Base-by-base conservation (phyloP, 768 basidiomycete species). In the Crepidotus variabilis region DNA sequence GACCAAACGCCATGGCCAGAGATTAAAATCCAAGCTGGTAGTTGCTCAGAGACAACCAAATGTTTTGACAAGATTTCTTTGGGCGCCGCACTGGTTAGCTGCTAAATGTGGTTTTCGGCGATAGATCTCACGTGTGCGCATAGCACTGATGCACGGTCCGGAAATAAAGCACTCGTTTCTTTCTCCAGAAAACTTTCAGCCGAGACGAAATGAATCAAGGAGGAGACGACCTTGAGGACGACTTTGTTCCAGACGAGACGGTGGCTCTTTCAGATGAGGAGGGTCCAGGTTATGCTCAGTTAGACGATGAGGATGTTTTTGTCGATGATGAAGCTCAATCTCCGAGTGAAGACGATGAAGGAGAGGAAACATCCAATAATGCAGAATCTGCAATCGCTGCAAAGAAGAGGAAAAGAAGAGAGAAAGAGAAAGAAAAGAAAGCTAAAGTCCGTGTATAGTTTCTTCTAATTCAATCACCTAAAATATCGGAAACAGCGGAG, bases 151-250 rank as follows among this genome's bases (percentile, higher is more conserved):
- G 39, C 5, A 43, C 39, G 14, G 13, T 43, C 39, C 39, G 39
- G 39, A 20, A 36, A 43, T 43, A 43, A 43, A 20, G 39, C 39
- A 43, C 11, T 43, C 3, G 39, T 43, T 11, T 43, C 18, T 14
- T 14, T 43, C 39, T 43, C 39, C 39, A 28, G 39, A 43, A 43
- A 43, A 43, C 39, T 43, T 43, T 43, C 39, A 43, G 14, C 39
- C 13, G 39, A 43, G 11, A 43, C 18, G 18, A 35, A 7, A 7
- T 71, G 68, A 69, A 69, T 34, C 74, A 70, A 60, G 77, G 76
- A 58, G 86, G 87, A 45, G 90, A 94, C 75, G 91, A 91, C 75
- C 78, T 94, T 18, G 90, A 89, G 49, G 92, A 94, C 68, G 88
- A 92, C 60, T 92, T 88, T 65, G 75, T 88, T 51, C 79, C 79